These are phyloP conservation scores for Nepenthes gracilis DNA, from an alignment of 148 eudicot genomes.

Conservation along the genomic window DNA sequence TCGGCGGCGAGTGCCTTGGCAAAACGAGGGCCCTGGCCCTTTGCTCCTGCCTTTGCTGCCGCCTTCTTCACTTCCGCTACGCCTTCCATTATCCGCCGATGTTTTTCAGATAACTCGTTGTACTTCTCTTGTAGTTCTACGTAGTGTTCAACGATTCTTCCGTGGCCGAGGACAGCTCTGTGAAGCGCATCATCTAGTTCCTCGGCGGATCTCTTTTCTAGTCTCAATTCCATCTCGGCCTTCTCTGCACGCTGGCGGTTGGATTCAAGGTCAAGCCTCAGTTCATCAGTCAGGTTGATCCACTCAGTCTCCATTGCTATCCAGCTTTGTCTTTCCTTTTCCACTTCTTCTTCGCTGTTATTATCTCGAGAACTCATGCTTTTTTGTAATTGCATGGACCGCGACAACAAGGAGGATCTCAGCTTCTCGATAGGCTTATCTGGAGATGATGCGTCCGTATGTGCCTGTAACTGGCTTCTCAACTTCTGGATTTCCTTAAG, in stretches of 20 bases:
- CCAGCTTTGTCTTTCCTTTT: constrained; percentile 82
- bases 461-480: constrained; percentile 43
- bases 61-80: constrained; percentile 77
- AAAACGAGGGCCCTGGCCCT: constrained; percentile 74
- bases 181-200: constrained; percentile 85
- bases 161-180: constrained; percentile 70
- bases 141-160: constrained; percentile 77
- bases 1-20: constrained; percentile 77
- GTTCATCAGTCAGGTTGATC: constrained; percentile 85
- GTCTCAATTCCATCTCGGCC: constrained; percentile 55
- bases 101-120: constrained; percentile 56
- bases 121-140: constrained; percentile 84
- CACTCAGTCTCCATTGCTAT: constrained; percentile 99
- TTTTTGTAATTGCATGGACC: constrained; percentile 65
- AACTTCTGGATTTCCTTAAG: constrained; percentile 61
- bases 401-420: constrained; percentile 57
- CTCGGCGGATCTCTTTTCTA: constrained; percentile 66
- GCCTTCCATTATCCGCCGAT: constrained; percentile 60
- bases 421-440: constrained; percentile 47
- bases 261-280: constrained; percentile 74
- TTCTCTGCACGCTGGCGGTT: constrained; percentile 57
- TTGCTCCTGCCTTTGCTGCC: constrained; percentile 76
- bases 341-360: constrained; percentile 57
- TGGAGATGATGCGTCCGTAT: constrained; percentile 26
- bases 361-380: constrained; percentile 29